Base-by-base conservation (phyloP, 2,329 filamentous ascomycete genomes). In the Calonectria montana region DNA sequence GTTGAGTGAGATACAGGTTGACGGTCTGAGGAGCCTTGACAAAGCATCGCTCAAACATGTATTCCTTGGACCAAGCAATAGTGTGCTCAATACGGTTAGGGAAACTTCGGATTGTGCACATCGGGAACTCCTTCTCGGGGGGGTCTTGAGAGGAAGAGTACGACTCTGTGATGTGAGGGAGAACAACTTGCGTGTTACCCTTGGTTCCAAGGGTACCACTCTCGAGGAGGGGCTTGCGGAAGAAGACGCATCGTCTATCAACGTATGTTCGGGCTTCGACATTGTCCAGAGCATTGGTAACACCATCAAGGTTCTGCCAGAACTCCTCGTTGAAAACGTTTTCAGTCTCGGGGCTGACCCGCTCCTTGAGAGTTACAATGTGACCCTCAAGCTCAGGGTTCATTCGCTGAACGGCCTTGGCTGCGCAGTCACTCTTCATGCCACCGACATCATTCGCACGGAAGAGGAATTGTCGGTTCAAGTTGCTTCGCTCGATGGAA, bases 41-140 rank as follows among this genome's bases (percentile, higher is more conserved):
- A 79, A 98, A 99, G 77, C 93, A 95, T 31, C 92, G 93, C 86
- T 98, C 95, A 85, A 99, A 99, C 75, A 98, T 90, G 79, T 87
- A 85, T 83, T 98, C 97, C 80, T 97, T 94, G 45, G 96, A 93
- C 97, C 97, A 99, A 3, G 97, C 97, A 82, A 99, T 99, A 0
- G 97, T 98, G 84, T 99, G 97, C 86, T 99, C 96, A 79, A 99
- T 99, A 80, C 93, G 93, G 88, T 99, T 99, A 71, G 97, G 97
- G 88, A 99, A 99, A 84, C 96, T 98, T 81, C 94, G 92, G 73
- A 99, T 89, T 6, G 97, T 98, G 84, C 97, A 99, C 96, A 98
- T 98, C 0, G 97, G 97, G 89, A 99, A 98, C 1, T 97, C 97
- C 86, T 98, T 95, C 88, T 99, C 97, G 0, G 97, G 97, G 1